Conservation (phyloP, 2,329 filamentous ascomycete genomes). For the Fusarium napiforme region DNA sequence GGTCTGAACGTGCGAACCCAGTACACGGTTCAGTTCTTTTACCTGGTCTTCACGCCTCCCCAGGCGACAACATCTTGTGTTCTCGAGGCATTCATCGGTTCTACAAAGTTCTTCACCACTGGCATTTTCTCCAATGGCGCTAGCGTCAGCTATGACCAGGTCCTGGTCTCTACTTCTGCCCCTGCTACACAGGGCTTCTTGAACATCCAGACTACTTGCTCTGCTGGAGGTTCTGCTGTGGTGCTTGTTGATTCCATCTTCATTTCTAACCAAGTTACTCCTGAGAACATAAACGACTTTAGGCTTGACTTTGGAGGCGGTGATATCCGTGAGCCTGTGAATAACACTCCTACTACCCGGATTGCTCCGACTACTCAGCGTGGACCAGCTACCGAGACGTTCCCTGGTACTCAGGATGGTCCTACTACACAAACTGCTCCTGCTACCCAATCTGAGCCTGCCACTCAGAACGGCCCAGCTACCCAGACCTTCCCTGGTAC, state of each 20-base stretch:
- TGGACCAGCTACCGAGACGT: not conserved
- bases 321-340: not conserved
- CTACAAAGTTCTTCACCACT: slow-evolving; percentile 1
- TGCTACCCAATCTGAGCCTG: not conserved
- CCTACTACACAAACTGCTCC: not conserved
- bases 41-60: slow-evolving; percentile 7
- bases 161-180: slow-evolving; percentile 1
- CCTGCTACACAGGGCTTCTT: not conserved
- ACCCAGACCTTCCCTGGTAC: not conserved
- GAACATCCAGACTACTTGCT: slow-evolving; percentile 20
- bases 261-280: slow-evolving; percentile 36
- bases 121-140: not conserved
- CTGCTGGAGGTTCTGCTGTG: not conserved
- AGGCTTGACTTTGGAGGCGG: slow-evolving; percentile 30
- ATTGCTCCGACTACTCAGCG: not conserved
- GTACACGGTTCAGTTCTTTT: slow-evolving; percentile 39
- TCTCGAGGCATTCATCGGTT: slow-evolving; percentile 22
- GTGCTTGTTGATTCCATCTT: slow-evolving; percentile 36
- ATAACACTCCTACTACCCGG: not conserved
- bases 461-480: not conserved
- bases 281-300: slow-evolving; percentile 25
- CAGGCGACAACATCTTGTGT: slow-evolving; percentile 3
- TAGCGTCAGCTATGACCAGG: not conserved
- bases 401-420: accelerated
- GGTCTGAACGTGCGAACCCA: slow-evolving; percentile 5